Base-by-base conservation (phyloP, 306 rosid species). In the Cotoneaster glaucophyllus region DNA sequence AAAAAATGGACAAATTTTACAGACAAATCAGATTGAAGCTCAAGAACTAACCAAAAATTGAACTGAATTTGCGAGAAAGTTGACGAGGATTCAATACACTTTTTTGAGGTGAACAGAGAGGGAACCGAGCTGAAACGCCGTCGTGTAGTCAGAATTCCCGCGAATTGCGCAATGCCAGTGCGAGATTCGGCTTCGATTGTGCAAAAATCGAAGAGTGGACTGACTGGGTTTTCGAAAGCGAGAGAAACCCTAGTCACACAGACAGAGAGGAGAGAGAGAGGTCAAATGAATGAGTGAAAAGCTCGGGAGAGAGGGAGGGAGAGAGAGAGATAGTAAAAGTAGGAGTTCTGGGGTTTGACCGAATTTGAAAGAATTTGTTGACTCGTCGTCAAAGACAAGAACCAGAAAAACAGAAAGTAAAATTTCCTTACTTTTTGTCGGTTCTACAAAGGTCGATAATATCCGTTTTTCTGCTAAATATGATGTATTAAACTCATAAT, bases 301-400 rank as follows among this genome's bases (percentile, higher is more conserved):
- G 71, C 79, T 72, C 75, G 84, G 73, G 31, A 44, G 69, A 11
- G 76, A 67, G 11, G n/a, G n/a, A n/a, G n/a, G n/a, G 76, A 71
- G 64, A 25, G 85, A 68, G 34, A 32, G 67, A 29, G 73, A 78
- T n/a, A 5, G 65, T 18, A 39, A 25, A 15, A 26, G 44, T 18
- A 3, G 0, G 65, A 24, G 43, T 31, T 34, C 8, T 11, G 69
- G 25, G 9, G 69, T 65, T 65, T 65, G 69, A 65, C 48, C 28
- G 26, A 34, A 65, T 34, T 34, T 65, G 17, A 65, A 11, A 65
- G 26, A 34, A 19, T 63, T 21, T 21, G 0, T 65, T 65, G 26
- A 65, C 48, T 19, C 48, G 22, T 48, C 15, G 26, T 25, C 26
- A 25, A 25, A 1, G 26, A 25, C 26, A 1, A 17, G 43, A 61